Evolutionary conservation across 495 filamentous ascomycete species (phyloP).

Genomic region (Penicillium chermesinum): DNA sequence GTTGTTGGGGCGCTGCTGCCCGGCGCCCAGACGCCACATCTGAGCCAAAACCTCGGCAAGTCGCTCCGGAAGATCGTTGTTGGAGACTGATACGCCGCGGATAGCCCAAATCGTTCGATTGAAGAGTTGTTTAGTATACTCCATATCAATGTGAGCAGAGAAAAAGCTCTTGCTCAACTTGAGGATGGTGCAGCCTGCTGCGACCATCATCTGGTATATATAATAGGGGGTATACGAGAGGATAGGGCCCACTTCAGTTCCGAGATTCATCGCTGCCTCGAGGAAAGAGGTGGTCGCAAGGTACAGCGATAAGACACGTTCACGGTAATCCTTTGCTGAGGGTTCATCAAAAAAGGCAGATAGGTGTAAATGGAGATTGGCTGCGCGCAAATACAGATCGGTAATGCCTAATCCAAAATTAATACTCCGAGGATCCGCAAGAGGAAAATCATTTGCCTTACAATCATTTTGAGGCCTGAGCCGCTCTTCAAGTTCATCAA

Average conservation of each 20-base stretch:
- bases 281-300: slow-evolving; percentile 70
- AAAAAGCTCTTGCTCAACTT: slow-evolving; percentile 85
- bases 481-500: slow-evolving; percentile 47
- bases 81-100: slow-evolving; percentile 68
- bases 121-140: slow-evolving; percentile 69
- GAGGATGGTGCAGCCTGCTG: slow-evolving; percentile 75
- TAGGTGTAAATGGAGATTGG: slow-evolving; percentile 76
- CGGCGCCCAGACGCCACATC: slow-evolving; percentile 74
- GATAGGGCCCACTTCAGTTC: slow-evolving; percentile 44
- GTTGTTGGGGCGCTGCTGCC: slow-evolving; percentile 20
- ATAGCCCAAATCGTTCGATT: slow-evolving; percentile 72
- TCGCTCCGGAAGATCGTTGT: slow-evolving; percentile 80
- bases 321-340: slow-evolving; percentile 64
- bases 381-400: slow-evolving; percentile 69
- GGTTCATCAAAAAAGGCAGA: slow-evolving; percentile 86
- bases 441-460: slow-evolving; percentile 16
- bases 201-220: slow-evolving; percentile 87
- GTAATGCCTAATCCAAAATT: slow-evolving; percentile 52
- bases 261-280: slow-evolving; percentile 61
- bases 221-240: slow-evolving; percentile 77
- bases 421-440: slow-evolving; percentile 9
- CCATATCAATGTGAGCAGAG: slow-evolving; percentile 62
- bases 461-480: slow-evolving; percentile 40
- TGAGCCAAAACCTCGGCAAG: slow-evolving; percentile 87
- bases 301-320: slow-evolving; percentile 74